phyloP scores from a whole-genome alignment of 768 basidiomycete species.

The Tylopilus rubrobrunneus region DNA sequence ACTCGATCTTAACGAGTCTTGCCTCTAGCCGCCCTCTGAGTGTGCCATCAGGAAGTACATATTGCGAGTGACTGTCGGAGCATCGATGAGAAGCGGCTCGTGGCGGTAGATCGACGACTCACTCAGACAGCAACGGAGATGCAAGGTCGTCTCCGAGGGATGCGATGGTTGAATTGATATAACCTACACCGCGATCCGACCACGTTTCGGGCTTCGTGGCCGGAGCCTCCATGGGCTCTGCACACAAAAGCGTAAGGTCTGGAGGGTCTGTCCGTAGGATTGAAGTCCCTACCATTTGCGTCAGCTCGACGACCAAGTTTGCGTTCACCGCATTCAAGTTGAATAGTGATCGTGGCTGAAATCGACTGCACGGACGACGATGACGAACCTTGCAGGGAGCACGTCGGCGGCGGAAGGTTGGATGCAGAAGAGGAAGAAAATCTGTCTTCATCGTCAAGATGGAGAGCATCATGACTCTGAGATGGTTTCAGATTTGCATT shows the following conservation, averaged over 20 bases:
- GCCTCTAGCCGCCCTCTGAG: conserved; percentile 17
- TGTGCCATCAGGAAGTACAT: conserved; percentile 17
- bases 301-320: too few species aligned
- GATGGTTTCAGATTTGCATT: not conserved
- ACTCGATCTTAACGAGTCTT: conserved; percentile 5
- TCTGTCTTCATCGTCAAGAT: not conserved
- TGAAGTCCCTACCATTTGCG: too few species aligned
- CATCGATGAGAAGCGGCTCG: not conserved
- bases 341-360: conserved; percentile 1
- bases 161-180: conserved; percentile 9
- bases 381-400: not conserved
- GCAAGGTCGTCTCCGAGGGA: not conserved
- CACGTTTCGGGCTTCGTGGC: conserved; percentile 12
- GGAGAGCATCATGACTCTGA: not conserved
- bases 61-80: conserved; percentile 8
- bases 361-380: not conserved
- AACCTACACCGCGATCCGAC: conserved; percentile 14
- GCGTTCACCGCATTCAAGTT: not conserved
- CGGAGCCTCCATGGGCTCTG: conserved; percentile 1
- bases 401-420: not conserved
- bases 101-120: not conserved
- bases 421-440: not conserved
- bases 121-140: conserved; percentile 9
- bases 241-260: not conserved
- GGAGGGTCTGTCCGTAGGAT: too few species aligned